Base-by-base conservation (phyloP, 208 protist species). In the Trypanosoma congolense region DNA sequence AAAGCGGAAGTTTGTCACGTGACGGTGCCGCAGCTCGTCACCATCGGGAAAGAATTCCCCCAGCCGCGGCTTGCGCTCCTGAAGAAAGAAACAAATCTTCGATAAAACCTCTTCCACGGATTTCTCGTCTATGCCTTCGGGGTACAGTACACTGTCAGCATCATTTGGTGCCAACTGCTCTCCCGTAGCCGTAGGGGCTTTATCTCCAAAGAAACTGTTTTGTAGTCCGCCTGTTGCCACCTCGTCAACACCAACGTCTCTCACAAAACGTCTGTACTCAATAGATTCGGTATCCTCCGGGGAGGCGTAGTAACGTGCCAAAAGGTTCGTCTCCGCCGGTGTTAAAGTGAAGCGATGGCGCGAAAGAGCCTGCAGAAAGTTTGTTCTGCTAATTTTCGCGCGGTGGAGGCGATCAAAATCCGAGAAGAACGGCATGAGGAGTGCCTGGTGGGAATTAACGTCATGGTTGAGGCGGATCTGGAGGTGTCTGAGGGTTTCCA, bases 11-110 rank as follows among this genome's bases (percentile, higher is more conserved):
- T 65, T 60, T 6, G 77, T 78, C 30, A 95, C 80, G 51, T 80
- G 76, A n/a, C 70, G 68, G 60, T 93, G 82, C 33, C 85, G 79
- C 42, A 95, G 70, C 64, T 80, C 76, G 60, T 95, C 89, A 42
- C 80, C 81, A 48, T 95, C 89, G 3, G 78, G 80, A 52, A 93
- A 93, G 55, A 90, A 93, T 54, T 93, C 81, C 4, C 45, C 52
- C 8, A 93, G 22, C 26, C 77, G 68, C 1, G 77, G 71, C n/a
- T 75, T 70, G 42, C 81, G 81, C 63, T 87, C 77, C 56, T 83
- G 78, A 49, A 92, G 19, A 64, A 85, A 87, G 43, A 69, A 70
- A 48, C 76, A 84, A 25, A 92, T 60, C 24, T 60, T 55, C 28
- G 29, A 56, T 29, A 92, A 51, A 16, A 82, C 68, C 8, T 30